Percentiles rank a stretch among this genome's conserved stretches.
Evolutionary conservation across 768 basidiomycete species (phyloP).

Genomic region (Leccinum barrowsii): DNA sequence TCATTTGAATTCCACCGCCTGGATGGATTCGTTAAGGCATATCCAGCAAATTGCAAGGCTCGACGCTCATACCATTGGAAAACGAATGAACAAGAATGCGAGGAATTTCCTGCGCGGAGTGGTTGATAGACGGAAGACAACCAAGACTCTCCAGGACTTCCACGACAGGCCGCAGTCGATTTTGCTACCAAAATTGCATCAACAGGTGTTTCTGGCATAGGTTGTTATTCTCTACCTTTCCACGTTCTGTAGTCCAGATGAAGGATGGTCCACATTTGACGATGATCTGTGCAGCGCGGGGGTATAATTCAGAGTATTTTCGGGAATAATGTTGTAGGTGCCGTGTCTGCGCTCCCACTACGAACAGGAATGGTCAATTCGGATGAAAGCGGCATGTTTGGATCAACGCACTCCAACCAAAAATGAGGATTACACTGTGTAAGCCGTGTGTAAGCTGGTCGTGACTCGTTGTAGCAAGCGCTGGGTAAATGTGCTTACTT

Average conservation of each 20-base stretch:
- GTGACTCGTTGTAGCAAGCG: not conserved
- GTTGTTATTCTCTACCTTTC: conserved; percentile 10
- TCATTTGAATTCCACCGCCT: conserved; percentile 25
- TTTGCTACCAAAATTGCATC: conserved; percentile 10
- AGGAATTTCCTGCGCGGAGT: not conserved
- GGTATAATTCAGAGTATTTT: conserved; percentile 25
- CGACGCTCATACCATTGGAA: conserved; percentile 24
- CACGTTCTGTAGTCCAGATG: conserved; percentile 12
- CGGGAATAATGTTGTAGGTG: conserved; percentile 25
- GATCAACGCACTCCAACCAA: conserved; percentile 27
- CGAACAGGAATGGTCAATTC: not conserved
- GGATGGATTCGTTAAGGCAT: not conserved
- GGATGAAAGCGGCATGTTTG: not conserved
- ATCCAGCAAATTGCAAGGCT: not conserved
- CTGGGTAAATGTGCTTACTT: conserved; percentile 13
- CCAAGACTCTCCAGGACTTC: conserved; percentile 24
- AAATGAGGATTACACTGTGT: conserved; percentile 27
- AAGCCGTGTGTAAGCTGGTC: not conserved
- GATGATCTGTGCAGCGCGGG: conserved; percentile 26
- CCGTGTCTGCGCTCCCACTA: conserved; percentile 27
- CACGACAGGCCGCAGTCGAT: conserved; percentile 18
- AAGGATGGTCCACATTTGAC: conserved; percentile 21
- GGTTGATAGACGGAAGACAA: conserved; percentile 12
- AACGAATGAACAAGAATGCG: conserved; percentile 26
- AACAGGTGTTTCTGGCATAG: not conserved